A percentile compares a stretch with the other conserved stretches of the same genome.
Evolutionary conservation across 768 basidiomycete species (phyloP).

Genomic region (Boletus insuetus): DNA sequence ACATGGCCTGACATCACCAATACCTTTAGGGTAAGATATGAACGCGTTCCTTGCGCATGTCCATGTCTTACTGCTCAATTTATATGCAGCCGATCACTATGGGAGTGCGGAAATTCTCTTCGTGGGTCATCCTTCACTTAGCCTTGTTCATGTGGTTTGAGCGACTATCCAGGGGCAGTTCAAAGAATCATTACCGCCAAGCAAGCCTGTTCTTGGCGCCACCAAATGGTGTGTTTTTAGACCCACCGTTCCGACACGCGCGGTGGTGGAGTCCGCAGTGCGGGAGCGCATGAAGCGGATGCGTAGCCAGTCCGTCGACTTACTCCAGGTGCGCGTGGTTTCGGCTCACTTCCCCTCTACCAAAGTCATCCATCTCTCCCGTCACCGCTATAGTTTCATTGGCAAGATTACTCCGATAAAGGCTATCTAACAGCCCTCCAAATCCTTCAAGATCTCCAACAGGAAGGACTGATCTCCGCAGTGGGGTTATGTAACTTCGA

Average conservation of each 20-base stretch:
- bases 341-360: background rate
- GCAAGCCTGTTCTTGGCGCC: constrained; percentile 56
- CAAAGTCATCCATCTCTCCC: background rate
- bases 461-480: constrained; percentile 55
- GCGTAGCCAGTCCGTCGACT: constrained; percentile 56
- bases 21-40: constrained; percentile 25
- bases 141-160: background rate
- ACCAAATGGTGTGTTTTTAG: constrained; percentile 89
- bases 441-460: constrained; percentile 57
- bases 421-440: constrained; percentile 48
- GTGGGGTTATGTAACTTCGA: constrained; percentile 86
- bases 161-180: constrained; percentile 61
- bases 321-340: constrained; percentile 57
- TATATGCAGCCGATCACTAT: constrained; percentile 74
- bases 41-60: background rate
- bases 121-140: constrained; percentile 40
- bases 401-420: constrained; percentile 63
- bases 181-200: constrained; percentile 41
- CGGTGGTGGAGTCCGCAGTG: constrained; percentile 59
- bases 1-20: background rate
- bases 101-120: constrained; percentile 81
- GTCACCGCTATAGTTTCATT: constrained; percentile 57
- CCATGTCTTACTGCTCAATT: constrained; percentile 8
- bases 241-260: constrained; percentile 45
- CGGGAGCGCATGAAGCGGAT: constrained; percentile 71